phyloP scores from a whole-genome alignment of 345 rosid species.

The Pelargonium nanum region DNA sequence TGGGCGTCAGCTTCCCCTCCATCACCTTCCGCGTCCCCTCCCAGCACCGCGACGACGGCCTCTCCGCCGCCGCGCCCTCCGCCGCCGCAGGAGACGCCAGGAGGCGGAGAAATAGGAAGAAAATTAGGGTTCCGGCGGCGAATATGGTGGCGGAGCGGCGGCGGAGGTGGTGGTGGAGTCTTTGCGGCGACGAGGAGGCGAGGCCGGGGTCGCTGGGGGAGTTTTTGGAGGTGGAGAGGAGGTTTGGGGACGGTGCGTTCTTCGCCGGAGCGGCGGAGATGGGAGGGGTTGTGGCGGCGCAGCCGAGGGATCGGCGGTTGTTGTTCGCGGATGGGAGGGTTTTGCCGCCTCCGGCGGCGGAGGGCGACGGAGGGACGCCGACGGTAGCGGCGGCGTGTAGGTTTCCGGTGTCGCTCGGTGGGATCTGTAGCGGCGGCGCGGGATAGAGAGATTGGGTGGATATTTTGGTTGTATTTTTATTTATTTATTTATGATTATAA shows the following conservation, averaged over 20 bases:
- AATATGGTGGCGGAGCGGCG: conserved; percentile 28
- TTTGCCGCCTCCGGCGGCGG: conserved; percentile 49
- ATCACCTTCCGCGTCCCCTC: conserved; percentile 55
- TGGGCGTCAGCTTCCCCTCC: conserved; percentile 78
- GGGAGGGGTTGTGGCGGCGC: conserved; percentile 33
- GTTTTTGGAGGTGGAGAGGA: conserved; percentile 80
- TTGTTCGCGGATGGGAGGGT: conserved; percentile 81
- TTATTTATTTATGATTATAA: too few relatives aligned
- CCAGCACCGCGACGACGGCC: conserved; percentile 28
- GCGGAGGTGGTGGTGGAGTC: conserved; percentile 72
- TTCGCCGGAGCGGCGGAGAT: conserved; percentile 47
- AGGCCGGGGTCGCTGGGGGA: conserved; percentile 78
- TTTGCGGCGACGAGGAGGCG: conserved; percentile 56
- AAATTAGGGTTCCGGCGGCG: conserved; percentile 12
- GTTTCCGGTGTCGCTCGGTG: conserved; percentile 62
- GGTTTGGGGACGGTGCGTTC: conserved; percentile 58
- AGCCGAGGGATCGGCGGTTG: conserved; percentile 30
- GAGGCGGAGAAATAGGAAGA: conserved; percentile 19
- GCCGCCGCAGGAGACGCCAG: conserved; percentile 11
- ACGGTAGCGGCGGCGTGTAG: conserved; percentile 41
- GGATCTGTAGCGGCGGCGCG: conserved; percentile 60
- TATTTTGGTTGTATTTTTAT: neutral
- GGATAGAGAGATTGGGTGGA: conserved; percentile 8
- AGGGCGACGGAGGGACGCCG: conserved; percentile 20
- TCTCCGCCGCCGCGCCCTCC: conserved; percentile 10